Conservation (phyloP, 352 stramenopile species). For the Phytopythium chamaehyphon region DNA sequence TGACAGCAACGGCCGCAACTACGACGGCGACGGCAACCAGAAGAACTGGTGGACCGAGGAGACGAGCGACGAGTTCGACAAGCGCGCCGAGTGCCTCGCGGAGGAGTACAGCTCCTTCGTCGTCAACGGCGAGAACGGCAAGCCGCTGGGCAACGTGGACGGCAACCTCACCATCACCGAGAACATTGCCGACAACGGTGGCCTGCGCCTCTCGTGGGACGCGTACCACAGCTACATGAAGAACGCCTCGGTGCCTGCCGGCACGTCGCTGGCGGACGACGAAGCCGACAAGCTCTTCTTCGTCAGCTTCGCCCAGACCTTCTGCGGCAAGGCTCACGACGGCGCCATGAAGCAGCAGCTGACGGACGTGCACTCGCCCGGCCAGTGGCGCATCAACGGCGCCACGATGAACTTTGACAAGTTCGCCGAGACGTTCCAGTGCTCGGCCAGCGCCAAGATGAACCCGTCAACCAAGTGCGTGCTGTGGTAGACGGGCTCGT, state of each 20-base stretch:
- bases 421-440: constrained; percentile 53
- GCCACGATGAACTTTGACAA: constrained; percentile 54
- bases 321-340: constrained; percentile 50
- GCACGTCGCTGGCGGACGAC: constrained; percentile 1
- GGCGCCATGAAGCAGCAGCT: constrained; percentile 8
- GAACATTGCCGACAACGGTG: constrained; percentile 78
- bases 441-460: constrained; percentile 30
- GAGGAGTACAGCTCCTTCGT: constrained; percentile 49
- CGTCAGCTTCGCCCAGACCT: constrained; percentile 57
- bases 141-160: constrained; percentile 40
- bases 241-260: constrained; percentile 11
- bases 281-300: constrained; percentile 63
- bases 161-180: constrained; percentile 62
- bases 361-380: constrained; percentile 23
- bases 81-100: constrained; percentile 45
- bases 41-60: constrained; percentile 88
- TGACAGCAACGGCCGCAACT: constrained; percentile 88
- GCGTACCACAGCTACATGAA: constrained; percentile 19
- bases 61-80: constrained; percentile 67
- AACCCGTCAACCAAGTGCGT: constrained; percentile 50
- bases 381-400: constrained; percentile 59
- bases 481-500: constrained; percentile 24
- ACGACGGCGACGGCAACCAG: constrained; percentile 83
- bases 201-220: constrained; percentile 46
- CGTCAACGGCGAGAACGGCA: constrained; percentile 24